Evolutionary conservation across 2,329 filamentous ascomycete species (phyloP).

Genomic region (Fusarium coffeatum): DNA sequence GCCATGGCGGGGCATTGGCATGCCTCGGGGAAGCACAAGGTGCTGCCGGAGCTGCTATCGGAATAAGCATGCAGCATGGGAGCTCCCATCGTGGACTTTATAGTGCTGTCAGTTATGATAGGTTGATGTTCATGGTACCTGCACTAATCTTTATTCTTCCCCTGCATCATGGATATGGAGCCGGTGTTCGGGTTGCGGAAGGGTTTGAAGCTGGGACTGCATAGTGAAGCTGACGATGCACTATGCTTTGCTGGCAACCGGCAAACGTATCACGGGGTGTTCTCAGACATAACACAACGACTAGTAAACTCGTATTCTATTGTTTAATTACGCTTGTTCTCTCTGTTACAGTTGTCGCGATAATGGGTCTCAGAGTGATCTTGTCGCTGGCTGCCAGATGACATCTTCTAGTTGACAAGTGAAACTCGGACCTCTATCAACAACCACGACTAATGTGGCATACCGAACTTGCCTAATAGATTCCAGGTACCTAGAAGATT

Average conservation of each 20-base stretch:
- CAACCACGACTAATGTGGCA: neutral
- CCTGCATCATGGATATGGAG: constrained; percentile 33
- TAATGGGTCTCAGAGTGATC: neutral
- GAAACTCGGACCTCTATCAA: neutral
- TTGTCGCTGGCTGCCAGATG: neutral
- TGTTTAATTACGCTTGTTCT: neutral
- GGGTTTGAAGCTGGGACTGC: neutral
- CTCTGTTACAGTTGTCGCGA: neutral
- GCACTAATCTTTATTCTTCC: constrained; percentile 38
- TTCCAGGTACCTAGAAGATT: neutral
- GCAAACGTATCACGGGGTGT: neutral
- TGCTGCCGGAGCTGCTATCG: constrained; percentile 40
- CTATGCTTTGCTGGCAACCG: neutral
- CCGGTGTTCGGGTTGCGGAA: constrained; percentile 15
- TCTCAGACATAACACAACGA: neutral
- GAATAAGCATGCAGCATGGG: constrained; percentile 42
- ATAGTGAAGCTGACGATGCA: neutral
- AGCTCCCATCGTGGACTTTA: constrained; percentile 27
- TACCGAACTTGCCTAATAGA: neutral
- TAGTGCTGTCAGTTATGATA: constrained; percentile 24
- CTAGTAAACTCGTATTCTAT: neutral
- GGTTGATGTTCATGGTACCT: constrained; percentile 36
- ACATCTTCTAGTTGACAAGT: neutral
- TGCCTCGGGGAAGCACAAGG: constrained; percentile 42
- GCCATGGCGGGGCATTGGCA: constrained; percentile 39